phyloP scores from a whole-genome alignment of 177 flowering plant genomes.

The Tripterygium wilfordii region DNA sequence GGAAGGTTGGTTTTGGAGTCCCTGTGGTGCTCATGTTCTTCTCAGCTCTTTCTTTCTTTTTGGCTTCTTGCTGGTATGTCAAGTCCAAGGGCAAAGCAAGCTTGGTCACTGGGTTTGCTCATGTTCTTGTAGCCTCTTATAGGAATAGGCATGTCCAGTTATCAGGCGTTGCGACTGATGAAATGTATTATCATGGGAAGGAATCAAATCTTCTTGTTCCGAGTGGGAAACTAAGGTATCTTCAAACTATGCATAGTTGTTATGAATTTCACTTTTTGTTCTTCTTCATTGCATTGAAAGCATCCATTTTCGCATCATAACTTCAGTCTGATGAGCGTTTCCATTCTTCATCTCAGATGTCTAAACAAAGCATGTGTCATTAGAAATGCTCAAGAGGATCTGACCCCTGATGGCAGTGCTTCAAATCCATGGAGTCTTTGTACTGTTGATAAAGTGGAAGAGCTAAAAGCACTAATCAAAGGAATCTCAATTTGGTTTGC shows the following conservation, averaged over 20 bases:
- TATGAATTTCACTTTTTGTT: background rate
- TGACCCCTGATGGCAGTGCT: constrained; percentile 16
- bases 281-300: too few species aligned
- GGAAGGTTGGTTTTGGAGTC: constrained; percentile 44
- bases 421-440: constrained; percentile 40
- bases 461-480: constrained; percentile 33
- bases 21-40: constrained; percentile 22
- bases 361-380: constrained; percentile 24
- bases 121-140: constrained; percentile 26
- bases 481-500: constrained; percentile 46
- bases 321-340: background rate
- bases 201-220: constrained; percentile 13
- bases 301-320: background rate
- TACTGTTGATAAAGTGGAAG: constrained; percentile 46
- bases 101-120: constrained; percentile 19
- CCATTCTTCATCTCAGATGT: constrained; percentile 8
- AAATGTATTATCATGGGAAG: constrained; percentile 7
- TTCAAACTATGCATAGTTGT: too few species aligned
- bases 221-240: constrained; percentile 26
- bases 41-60: constrained; percentile 16
- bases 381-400: constrained; percentile 9
- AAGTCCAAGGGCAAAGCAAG: constrained; percentile 12
- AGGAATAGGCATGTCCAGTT: constrained; percentile 19
- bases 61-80: constrained; percentile 31
- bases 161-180: constrained; percentile 3